A percentile compares a stretch with the other conserved stretches of the same genome.
These are phyloP conservation scores for Diatrype stigma DNA, from an alignment of 2,329 filamentous ascomycete genomes.

Conservation along the genomic window DNA sequence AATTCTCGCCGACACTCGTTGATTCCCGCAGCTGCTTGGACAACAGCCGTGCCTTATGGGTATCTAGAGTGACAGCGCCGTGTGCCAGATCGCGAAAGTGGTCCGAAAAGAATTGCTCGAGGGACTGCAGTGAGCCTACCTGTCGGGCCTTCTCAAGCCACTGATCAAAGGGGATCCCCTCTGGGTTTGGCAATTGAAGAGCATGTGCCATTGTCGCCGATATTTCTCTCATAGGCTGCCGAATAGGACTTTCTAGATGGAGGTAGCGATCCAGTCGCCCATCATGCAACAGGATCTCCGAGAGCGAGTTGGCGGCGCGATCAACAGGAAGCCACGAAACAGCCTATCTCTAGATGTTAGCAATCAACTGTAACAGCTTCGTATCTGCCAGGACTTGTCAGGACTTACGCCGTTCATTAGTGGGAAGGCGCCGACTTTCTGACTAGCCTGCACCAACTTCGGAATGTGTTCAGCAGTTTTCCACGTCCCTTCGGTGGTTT, in stretches of 20 bases:
- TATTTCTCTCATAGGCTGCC: constrained; percentile 13
- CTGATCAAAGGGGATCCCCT: constrained; percentile 6
- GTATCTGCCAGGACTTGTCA: neutral
- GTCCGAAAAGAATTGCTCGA: constrained; percentile 16
- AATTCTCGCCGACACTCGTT: constrained; percentile 8
- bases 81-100: constrained; percentile 14
- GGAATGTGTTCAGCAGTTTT: constrained; percentile 41
- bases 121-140: constrained; percentile 6
- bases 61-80: constrained; percentile 16
- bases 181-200: constrained; percentile 4
- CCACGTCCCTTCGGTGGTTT: constrained; percentile 36
- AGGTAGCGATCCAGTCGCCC: constrained; percentile 7
- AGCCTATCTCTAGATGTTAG: constrained; percentile 2
- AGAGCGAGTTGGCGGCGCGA: constrained; percentile 11
- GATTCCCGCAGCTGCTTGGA: constrained; percentile 9
- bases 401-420: constrained; percentile 11
- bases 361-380: neutral
- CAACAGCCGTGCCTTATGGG: constrained; percentile 6
- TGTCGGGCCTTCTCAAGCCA: constrained; percentile 12
- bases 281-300: constrained; percentile 6
- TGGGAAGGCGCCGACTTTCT: constrained; percentile 23
- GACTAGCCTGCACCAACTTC: constrained; percentile 38
- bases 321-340: constrained; percentile 19
- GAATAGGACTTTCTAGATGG: constrained; percentile 17
- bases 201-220: constrained; percentile 13